Base-by-base conservation (phyloP, 352 stramenopile genomes). In the Globisporangium splendens region DNA sequence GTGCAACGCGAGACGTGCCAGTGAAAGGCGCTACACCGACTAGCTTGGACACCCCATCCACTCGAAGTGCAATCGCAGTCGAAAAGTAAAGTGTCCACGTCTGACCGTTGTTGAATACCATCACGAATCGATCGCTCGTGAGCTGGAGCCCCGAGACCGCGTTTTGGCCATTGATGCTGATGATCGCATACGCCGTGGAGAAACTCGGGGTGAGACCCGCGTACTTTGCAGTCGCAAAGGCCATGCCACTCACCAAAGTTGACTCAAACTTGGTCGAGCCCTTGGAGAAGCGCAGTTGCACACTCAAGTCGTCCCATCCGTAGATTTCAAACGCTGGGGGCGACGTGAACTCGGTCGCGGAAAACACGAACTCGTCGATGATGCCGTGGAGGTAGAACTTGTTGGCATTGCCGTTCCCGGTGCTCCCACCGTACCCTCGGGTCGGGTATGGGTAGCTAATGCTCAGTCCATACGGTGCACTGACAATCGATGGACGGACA, bases 341-440 rank as follows among this genome's bases (percentile, higher is more conserved):
- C 0, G 48, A 4, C 0, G 64, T 44, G 17, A 86, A 68, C 54
- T 90, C 79, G 17, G 70, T 47, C 49, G 82, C 75, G n/a, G 78
- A 83, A 61, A 94, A 88, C 14, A 86, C 59, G 57, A 84, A 72
- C 59, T 88, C 90, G 62, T 89, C 89, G 54, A 89, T 75, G 13
- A 78, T 56, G 8, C 54, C 56, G 51, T 87, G 73, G 1, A 79
- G 51, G 46, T 88, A 90, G 65, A 74, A 86, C 60, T 73, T 66
- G 50, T 74, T 72, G 11, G 70, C 70, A 42, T 72, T 65, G 1
- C 70, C 64, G 49, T 86, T 80, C 50, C 69, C 75, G 14, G 75
- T 81, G 47, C 68, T 61, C 2, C 72, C 75, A 12, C 70, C 71
- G 48, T 77, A 86, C 49, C 69, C 61, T 17, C 81, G 78, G 8